Conservation (phyloP, 768 basidiomycete species). For the Rhodotorula taiwanensis region DNA sequence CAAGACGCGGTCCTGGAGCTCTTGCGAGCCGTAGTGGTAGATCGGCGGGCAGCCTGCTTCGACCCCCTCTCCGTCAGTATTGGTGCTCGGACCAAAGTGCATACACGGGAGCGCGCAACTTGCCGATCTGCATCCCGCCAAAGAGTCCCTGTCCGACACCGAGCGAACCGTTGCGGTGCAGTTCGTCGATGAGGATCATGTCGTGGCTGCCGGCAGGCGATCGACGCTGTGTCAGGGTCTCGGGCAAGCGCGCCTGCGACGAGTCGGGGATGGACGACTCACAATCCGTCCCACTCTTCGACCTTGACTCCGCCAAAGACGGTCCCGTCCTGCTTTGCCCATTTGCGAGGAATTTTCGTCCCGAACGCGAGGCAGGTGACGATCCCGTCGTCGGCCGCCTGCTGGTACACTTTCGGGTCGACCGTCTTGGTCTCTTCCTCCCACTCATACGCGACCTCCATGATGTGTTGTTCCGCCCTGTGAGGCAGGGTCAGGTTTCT, state of each 20-base stretch:
- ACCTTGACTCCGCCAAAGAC: constrained; percentile 25
- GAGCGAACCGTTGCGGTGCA: constrained; percentile 29
- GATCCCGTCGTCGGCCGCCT: constrained; percentile 30
- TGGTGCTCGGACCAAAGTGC: too few species aligned
- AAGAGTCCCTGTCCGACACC: constrained; percentile 30
- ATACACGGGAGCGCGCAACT: not conserved
- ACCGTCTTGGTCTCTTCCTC: constrained; percentile 34
- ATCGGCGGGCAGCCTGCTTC: constrained; percentile 27
- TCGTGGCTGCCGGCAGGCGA: constrained; percentile 25
- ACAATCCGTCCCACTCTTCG: constrained; percentile 40
- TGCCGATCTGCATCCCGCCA: constrained; percentile 32
- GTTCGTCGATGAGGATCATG: constrained; percentile 36
- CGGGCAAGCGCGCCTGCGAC: not conserved
- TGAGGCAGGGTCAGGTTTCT: not conserved
- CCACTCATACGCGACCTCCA: constrained; percentile 38
- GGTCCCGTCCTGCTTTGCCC: constrained; percentile 19
- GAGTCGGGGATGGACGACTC: not conserved
- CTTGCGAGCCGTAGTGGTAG: constrained; percentile 33
- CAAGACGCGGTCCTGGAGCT: constrained; percentile 34
- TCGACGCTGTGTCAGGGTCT: not conserved
- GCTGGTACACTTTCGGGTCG: constrained; percentile 34
- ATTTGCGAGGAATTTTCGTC: constrained; percentile 14
- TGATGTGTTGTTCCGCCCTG: constrained; percentile 28
- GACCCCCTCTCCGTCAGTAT: too few species aligned
- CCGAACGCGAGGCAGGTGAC: constrained; percentile 26